Percentiles rank a stretch among this genome's conserved stretches.
Conservation (phyloP, 106 monocot species). For the Agapanthus africanus region DNA sequence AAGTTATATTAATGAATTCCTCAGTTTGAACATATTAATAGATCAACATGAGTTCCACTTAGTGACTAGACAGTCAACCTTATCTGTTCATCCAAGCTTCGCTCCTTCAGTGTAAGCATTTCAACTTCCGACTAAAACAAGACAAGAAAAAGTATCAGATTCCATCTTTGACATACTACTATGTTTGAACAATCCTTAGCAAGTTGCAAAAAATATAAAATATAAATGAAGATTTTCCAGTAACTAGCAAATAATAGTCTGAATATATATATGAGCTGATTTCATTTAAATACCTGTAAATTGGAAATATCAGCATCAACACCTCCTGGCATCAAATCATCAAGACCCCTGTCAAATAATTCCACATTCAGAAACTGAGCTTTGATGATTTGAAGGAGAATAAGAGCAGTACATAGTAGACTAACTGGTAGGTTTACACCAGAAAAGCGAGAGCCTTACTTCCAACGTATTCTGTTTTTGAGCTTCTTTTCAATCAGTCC, state of each 20-base stretch:
- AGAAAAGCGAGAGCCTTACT: conserved; percentile 28
- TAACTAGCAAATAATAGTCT: not conserved
- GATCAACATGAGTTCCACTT: not conserved
- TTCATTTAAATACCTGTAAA: conserved; percentile 47
- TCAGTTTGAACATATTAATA: not conserved
- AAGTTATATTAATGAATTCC: no score
- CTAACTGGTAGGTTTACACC: not conserved
- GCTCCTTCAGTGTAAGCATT: conserved; percentile 55
- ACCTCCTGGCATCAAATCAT: conserved; percentile 45
- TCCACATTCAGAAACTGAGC: not conserved
- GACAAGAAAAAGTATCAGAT: not conserved
- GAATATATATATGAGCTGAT: not conserved
- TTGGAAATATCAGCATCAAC: conserved; percentile 41
- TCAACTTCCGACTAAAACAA: conserved; percentile 52
- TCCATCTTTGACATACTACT: not conserved
- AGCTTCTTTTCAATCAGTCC: conserved; percentile 85
- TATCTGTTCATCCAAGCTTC: conserved; percentile 55
- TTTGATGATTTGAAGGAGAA: not conserved
- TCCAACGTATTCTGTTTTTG: conserved; percentile 89
- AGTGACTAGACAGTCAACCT: conserved; percentile 38
- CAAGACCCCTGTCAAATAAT: conserved; percentile 42
- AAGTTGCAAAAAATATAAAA: no score
- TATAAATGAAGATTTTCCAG: not conserved
- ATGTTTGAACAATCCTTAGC: not conserved
- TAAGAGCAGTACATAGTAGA: not conserved